Evolutionary conservation across 2,329 filamentous ascomycete genomes (phyloP), one percentile per base, ranked within the genome.

Genomic region (Aureobasidium sp.): DNA sequence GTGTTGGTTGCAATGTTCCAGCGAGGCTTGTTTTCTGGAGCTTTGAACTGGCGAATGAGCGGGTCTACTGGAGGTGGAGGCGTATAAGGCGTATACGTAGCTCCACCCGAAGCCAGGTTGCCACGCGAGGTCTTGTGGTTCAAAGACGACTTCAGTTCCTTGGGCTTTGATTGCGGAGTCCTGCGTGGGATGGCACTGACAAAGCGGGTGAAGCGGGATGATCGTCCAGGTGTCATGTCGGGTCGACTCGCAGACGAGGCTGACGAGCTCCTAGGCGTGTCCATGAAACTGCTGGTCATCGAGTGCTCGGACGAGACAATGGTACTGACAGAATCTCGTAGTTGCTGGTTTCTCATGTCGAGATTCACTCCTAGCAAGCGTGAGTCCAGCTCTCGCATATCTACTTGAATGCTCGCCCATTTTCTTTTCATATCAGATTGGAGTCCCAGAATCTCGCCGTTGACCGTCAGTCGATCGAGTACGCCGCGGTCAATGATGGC

Each of bases 401-500:
- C 85, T 15, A 82, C 81, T 70, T 91, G 90, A 57, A 97, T 77
- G 4, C 84, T 82, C 66, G 87, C 83, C 84, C 92, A 95, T 68
- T 88, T 87, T n/a, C 85, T 81, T 69, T 91, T 87, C 78, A 97
- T 88, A 68, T 97, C 92, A 7, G 85, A 84, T 69, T 96, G 88
- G 35, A 97, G 79, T 48, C 91, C 85, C 31, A 97, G 75, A 65
- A 97, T 94, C 75, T 97, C 94, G 48, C 94, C 94, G 70, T 99
- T 97, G 61, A 97, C 91, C 0, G 94, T 97, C 54, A 97, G 79
- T n/a, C 94, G 85, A 70, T 97, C 91, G 71, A 90, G 89, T 69
- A 97, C 88, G n/a, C 94, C 94, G 71, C 91, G 93, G 68, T 97
- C 91, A 56, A 97, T 97, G 71, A 97, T 95, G 42, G 88, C 86